Evolutionary conservation across 306 rosid species (phyloP).

Genomic region (Styphnolobium japonicum): DNA sequence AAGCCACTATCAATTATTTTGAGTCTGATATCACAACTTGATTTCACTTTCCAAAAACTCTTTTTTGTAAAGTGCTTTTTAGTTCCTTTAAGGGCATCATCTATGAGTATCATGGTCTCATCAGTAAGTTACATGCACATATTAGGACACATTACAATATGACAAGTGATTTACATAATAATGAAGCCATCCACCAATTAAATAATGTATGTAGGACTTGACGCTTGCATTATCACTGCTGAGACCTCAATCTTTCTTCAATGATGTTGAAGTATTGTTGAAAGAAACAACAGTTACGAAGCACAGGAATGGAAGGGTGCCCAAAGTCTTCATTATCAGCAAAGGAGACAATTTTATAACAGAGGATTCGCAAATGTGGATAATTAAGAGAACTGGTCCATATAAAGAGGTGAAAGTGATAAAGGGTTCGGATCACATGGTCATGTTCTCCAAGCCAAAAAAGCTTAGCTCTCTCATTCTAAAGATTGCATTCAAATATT

Average conservation of each 20-base stretch:
- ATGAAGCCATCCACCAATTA: background rate
- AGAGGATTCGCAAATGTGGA: slow-evolving; percentile 17
- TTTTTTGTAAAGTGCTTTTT: too few species aligned
- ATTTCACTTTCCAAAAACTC: too few species aligned
- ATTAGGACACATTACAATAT: too few species aligned
- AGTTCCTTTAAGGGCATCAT: too few species aligned
- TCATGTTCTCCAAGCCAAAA: slow-evolving; percentile 28
- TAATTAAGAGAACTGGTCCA: slow-evolving; percentile 19
- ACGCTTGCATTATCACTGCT: background rate
- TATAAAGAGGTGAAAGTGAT: slow-evolving; percentile 23
- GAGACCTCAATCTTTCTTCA: background rate
- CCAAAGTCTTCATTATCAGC: slow-evolving; percentile 14
- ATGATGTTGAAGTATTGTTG: background rate
- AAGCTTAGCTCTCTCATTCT: slow-evolving; percentile 12
- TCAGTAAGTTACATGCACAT: too few species aligned
- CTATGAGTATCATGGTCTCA: too few species aligned
- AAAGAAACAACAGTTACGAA: background rate
- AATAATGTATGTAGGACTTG: slow-evolving; percentile 22
- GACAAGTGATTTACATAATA: too few species aligned
- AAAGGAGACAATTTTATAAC: background rate
- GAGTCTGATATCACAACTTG: too few species aligned
- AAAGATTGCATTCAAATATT: background rate
- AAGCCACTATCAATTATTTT: too few species aligned
- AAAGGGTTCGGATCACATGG: slow-evolving; percentile 34
- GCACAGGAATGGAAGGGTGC: slow-evolving; percentile 29